Evolutionary conservation across 371 early-diverging fungal species (phyloP), one percentile per base, ranked within the genome.

Genomic region (Mortierella sp.): DNA sequence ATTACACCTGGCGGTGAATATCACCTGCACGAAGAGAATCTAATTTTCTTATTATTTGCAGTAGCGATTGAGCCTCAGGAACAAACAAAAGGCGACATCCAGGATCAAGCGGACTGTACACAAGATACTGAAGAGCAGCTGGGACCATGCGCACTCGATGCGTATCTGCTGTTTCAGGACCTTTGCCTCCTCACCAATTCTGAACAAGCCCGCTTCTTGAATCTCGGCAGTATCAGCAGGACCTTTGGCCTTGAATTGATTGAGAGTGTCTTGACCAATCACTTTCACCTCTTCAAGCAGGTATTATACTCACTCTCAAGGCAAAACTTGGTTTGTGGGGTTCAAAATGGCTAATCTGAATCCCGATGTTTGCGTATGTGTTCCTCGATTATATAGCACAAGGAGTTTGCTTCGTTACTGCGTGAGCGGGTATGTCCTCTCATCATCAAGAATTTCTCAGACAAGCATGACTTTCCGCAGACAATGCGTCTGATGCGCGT

Each of bases 241-340:
- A 92, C 94, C 0, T 93, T 98, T 88, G 96, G 97, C 2, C 88
- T 98, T n/a, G 99, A 99, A 83, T 84, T 99, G 69, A 91, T 99
- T 44, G 99, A 99, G 75, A 94, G 96, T 28, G 91, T 98, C 10
- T 87, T 99, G 72, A 89, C 93, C 11, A 95, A 94, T 78, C 97
- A 98, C 80, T 91, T 91, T 37, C 85, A 87, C 50, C 89, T 97
- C 4, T 96, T 99, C 81, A 89, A 91, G 75, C 88, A 88, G 90
- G 97, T 95, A 90, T 76, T 84, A 48, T 43, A 10, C 19, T 31
- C 61, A 19, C 31, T 13, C 5, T 16, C 19, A 31, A 6, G 31
- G 5, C 61, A 31, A 61, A 40, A 3, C 24, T 5, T 19, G 40
- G 10, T 21, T 37, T 34, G 5, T 34, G 0, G 8, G 14, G 3